These are phyloP conservation scores for Hypoxylon sp. DNA, from an alignment of 2,329 filamentous ascomycete genomes.

Conservation along the genomic window DNA sequence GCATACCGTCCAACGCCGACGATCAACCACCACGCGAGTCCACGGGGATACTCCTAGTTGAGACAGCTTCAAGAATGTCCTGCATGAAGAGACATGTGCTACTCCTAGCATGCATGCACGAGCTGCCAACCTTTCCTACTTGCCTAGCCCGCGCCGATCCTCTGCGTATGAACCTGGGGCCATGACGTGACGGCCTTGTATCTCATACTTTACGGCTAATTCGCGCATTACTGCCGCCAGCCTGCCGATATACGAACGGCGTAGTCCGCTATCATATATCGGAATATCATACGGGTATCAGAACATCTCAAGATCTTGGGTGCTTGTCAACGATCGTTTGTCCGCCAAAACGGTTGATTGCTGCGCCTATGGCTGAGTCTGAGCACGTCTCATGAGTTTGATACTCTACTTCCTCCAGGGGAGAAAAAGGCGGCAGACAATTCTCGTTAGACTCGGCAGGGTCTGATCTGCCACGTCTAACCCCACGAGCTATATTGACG, in stretches of 20 bases:
- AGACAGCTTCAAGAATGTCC: slow-evolving; percentile 15
- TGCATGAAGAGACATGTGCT: slow-evolving; percentile 18
- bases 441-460: neutral
- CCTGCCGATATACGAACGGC: slow-evolving; percentile 6
- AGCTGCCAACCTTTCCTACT: slow-evolving; percentile 18
- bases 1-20: slow-evolving; percentile 1
- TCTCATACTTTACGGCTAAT: slow-evolving; percentile 7
- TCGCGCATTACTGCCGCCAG: slow-evolving; percentile 2
- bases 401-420: neutral
- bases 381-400: too few species aligned
- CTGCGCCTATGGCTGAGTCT: neutral
- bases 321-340: neutral
- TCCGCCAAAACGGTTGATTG: neutral
- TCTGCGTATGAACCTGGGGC: slow-evolving; percentile 13
- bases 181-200: slow-evolving; percentile 22
- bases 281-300: too few species aligned
- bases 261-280: neutral
- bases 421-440: neutral
- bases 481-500: neutral
- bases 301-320: too few species aligned
- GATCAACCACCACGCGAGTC: slow-evolving; percentile 4
- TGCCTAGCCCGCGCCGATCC: slow-evolving; percentile 20
- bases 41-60: slow-evolving; percentile 25
- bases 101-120: slow-evolving; percentile 17
- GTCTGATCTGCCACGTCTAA: neutral